These are phyloP conservation scores for Bruguiera sexangula DNA, from an alignment of 345 rosid species.

Conservation along the genomic window DNA sequence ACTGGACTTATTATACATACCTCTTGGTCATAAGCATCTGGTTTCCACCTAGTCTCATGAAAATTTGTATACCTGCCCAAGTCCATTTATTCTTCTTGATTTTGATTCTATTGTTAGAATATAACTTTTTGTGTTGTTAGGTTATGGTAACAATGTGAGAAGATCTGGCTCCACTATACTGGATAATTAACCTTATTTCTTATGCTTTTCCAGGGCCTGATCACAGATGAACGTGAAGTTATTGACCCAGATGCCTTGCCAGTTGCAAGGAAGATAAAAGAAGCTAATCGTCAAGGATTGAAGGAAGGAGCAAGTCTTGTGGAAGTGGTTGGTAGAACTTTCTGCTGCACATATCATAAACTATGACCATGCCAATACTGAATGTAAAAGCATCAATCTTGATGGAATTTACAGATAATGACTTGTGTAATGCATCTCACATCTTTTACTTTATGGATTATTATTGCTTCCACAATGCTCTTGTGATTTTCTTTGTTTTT, in stretches of 20 bases:
- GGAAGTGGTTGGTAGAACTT: conserved; percentile 70
- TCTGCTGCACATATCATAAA: no score
- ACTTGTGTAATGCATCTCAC: no score
- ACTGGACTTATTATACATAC: no score
- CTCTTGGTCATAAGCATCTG: no score
- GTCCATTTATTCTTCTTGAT: no score
- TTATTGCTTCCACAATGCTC: no score
- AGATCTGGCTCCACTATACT: background rate
- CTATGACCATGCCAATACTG: background rate
- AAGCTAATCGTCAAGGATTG: conserved; percentile 82
- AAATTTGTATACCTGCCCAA: no score
- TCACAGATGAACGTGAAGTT: conserved; percentile 74
- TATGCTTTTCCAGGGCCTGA: conserved; percentile 61
- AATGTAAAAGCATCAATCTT: background rate
- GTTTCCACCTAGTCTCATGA: no score
- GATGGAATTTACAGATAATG: background rate
- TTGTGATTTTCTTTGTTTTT: no score
- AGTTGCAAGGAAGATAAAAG: conserved; percentile 77
- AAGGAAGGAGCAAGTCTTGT: conserved; percentile 81
- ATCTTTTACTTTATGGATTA: no score
- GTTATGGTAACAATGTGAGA: no score
- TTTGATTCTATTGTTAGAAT: background rate
- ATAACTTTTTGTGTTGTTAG: conserved; percentile 9
- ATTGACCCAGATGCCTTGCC: conserved; percentile 77
- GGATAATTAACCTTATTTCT: conserved; percentile 23